Evolutionary conservation across 1,284 basidiomycete genomes (phyloP).

Genomic region (Cryptococcus floricola): DNA sequence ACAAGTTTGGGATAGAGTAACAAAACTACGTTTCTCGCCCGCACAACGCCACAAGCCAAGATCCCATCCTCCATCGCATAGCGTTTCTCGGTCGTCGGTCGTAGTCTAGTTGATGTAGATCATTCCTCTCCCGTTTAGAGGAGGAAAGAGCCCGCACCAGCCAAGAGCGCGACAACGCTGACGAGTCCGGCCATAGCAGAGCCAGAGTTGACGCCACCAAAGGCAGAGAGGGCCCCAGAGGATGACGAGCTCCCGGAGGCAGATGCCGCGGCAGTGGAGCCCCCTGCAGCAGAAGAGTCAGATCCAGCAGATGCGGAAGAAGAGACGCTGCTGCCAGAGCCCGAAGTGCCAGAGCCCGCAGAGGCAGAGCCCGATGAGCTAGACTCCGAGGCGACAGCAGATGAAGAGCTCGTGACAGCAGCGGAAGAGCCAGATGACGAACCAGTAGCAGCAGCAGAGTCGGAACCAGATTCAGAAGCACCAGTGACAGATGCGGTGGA

Average conservation of each 20-base stretch:
- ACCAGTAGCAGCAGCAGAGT: slow-evolving; percentile 10
- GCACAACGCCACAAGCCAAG: not conserved
- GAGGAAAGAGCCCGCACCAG: slow-evolving; percentile 37
- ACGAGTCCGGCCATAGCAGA: slow-evolving; percentile 20
- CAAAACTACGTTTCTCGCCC: no score
- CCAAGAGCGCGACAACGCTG: slow-evolving; percentile 29
- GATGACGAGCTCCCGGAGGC: slow-evolving; percentile 11
- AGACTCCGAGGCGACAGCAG: not conserved
- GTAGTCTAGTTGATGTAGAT: not conserved
- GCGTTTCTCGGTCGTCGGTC: not conserved
- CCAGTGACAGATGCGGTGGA: no score
- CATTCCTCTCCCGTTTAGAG: slow-evolving; percentile 25
- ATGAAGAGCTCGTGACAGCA: not conserved
- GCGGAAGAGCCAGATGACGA: slow-evolving; percentile 6
- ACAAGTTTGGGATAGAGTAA: not conserved
- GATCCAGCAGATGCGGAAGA: slow-evolving; percentile 13
- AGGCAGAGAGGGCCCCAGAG: slow-evolving; percentile 8
- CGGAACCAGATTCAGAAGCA: slow-evolving; percentile 7
- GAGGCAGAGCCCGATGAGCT: not conserved
- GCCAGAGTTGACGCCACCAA: slow-evolving; percentile 18
- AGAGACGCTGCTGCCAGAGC: slow-evolving; percentile 6
- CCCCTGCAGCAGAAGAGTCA: slow-evolving; percentile 11
- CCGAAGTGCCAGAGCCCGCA: not conserved
- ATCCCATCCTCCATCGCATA: not conserved
- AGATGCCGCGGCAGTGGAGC: slow-evolving; percentile 9